These are phyloP conservation scores for Ballota nigra DNA, from an alignment of 257 asterid species.

Conservation along the genomic window DNA sequence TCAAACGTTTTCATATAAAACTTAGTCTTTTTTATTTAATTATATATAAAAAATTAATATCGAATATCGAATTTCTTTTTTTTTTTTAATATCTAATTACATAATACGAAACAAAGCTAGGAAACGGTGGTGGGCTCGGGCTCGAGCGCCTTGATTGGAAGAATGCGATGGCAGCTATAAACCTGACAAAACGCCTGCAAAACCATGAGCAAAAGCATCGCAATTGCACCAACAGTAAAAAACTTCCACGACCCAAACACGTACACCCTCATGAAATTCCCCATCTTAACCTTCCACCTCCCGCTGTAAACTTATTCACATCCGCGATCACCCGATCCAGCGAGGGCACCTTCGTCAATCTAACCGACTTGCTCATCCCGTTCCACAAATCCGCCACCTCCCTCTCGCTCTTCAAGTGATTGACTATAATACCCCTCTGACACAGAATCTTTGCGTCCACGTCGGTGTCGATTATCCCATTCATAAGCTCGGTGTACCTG, in stretches of 20 bases:
- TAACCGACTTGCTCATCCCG: slow-evolving; percentile 60
- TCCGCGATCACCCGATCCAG: slow-evolving; percentile 61
- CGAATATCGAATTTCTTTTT: too few species aligned
- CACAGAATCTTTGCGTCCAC: slow-evolving; percentile 54
- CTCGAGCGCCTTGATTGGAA: slow-evolving; percentile 24
- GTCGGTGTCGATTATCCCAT: slow-evolving; percentile 55
- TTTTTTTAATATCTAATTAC: too few species aligned
- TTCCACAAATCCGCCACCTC: slow-evolving; percentile 75
- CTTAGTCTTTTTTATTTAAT: too few species aligned
- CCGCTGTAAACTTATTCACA: slow-evolving; percentile 53
- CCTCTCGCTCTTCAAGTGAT: slow-evolving; percentile 63
- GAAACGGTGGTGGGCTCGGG: slow-evolving; percentile 19
- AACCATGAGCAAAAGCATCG: slow-evolving; percentile 42
- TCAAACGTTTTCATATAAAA: too few species aligned
- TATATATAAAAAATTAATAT: too few species aligned
- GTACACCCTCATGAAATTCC: slow-evolving; percentile 41
- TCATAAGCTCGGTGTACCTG: slow-evolving; percentile 59
- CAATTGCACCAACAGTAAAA: slow-evolving; percentile 44
- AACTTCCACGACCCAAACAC: slow-evolving; percentile 64
- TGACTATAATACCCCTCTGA: slow-evolving; percentile 49
- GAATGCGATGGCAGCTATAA: slow-evolving; percentile 34
- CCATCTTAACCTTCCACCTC: slow-evolving; percentile 55
- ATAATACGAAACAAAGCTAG: too few species aligned
- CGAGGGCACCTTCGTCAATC: slow-evolving; percentile 63
- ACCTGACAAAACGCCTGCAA: slow-evolving; percentile 65